Evolutionary conservation across 306 rosid genomes (phyloP).

Genomic region (Dicorynia guianensis): DNA sequence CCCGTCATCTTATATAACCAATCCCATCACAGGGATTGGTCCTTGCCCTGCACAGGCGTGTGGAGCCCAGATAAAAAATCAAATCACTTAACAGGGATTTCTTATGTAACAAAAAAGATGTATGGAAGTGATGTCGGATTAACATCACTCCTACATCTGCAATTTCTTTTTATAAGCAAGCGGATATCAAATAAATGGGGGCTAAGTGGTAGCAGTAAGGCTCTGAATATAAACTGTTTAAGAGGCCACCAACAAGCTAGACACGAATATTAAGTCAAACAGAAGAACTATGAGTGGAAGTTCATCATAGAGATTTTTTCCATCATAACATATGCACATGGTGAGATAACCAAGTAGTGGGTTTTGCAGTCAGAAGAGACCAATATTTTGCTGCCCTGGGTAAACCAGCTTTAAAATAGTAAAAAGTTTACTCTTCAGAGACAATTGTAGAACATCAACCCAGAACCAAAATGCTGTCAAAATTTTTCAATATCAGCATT

Average conservation of each 20-base stretch:
- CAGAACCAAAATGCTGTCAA: background rate
- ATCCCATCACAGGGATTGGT: too few species aligned
- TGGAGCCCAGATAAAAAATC: too few species aligned
- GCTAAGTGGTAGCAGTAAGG: background rate
- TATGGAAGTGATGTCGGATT: too few species aligned
- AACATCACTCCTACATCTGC: too few species aligned
- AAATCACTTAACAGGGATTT: too few species aligned
- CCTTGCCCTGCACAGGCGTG: too few species aligned
- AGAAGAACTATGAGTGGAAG: background rate
- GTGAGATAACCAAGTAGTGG: conserved; percentile 9
- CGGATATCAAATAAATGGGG: background rate
- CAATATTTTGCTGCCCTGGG: background rate
- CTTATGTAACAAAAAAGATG: too few species aligned
- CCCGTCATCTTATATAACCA: too few species aligned
- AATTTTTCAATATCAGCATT: conserved; percentile 21
- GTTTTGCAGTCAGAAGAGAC: background rate
- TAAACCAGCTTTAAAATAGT: background rate
- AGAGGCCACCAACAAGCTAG: background rate
- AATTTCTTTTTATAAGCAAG: background rate
- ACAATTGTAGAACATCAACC: background rate
- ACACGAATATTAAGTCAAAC: background rate
- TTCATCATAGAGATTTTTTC: background rate
- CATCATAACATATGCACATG: background rate
- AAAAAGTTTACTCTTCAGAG: background rate
- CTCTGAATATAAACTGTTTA: background rate